Evolutionary conservation across 495 filamentous ascomycete species (phyloP), one percentile per base, ranked within the genome.

Genomic region (Xylaria flabelliformis): DNA sequence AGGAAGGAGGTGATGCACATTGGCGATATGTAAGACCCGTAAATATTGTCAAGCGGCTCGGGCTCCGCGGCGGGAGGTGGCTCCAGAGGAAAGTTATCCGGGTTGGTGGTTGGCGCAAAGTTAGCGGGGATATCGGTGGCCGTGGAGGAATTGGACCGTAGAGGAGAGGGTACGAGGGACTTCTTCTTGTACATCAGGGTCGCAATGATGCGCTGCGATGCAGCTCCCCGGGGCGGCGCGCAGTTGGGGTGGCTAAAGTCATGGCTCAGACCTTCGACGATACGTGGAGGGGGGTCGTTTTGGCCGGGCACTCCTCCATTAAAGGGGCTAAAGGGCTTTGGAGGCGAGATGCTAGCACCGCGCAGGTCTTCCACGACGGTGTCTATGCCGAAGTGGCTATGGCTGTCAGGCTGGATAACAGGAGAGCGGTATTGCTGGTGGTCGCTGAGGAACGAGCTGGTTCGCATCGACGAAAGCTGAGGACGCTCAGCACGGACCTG

Each of bases 1-100:
- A 94, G 89, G 82, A 95, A 95, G 71, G 93, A 91, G 34, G 93
- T 93, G 77, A 97, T 85, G 81, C 92, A 94, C 75, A 93, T 83
- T 74, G 93, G 92, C 41, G 92, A 93, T 71, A 95, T 87, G 74
- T 91, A 91, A 3, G 88, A 88, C 12, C 92, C 93, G 78, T 94
- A 94, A 53, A 94, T 85, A 73, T 92, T 91, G 77, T 94, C 91
- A 62, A 94, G 85, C 32, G 89, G 88, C 74, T 92, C 90, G 32
- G 84, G 79, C 65, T 80, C 90, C 82, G 75, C 75, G 84, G 87
- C 48, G 81, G 86, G 50, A 19, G 91, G 90, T 17, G 91, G 90
- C 79, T 93, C 91, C 62, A 93, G 87, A 9, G 91, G 91, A 73
- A 91, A 91, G 70, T 89, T 88, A 55, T 91, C 89, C 41, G 92